Evolutionary conservation across 2,329 filamentous ascomycete species (phyloP), one percentile per base, ranked within the genome.

Genomic region (Sclerotinia subarctica): DNA sequence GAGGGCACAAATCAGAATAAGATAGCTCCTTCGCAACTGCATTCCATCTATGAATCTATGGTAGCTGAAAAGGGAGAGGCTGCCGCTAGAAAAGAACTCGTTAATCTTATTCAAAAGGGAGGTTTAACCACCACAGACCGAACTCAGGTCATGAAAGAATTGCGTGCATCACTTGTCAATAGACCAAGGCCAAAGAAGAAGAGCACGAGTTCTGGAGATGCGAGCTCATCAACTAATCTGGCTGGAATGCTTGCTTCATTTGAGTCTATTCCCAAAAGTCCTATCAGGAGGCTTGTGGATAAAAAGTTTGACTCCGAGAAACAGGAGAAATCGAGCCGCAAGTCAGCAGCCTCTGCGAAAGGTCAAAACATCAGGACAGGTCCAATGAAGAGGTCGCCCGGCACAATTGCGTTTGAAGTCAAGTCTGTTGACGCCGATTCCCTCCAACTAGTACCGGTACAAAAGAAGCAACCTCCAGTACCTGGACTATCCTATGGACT

Each of bases 401-500:
- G 60, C 38, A 62, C 58, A 38, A 38, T 29, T 47, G 67, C 44
- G 29, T 70, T 72, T 49, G 72, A 75, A 42, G 74, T 77, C 46
- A 66, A 77, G 47, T 73, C 72, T 24, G 68, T 78, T 4, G 69
- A 72, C 46, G 67, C 76, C 13, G 66, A 69, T 44, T 69, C 71
- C 29, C 71, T 78, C 15, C 24, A 73, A 11, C 70, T 78, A 38
- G 66, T 71, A 19, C 73, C 77, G 13, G 46, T 78, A 42, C 71
- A 76, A 26, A 71, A 69, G 47, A 66, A 68, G 21, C 71, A 74
- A 51, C 73, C 75, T 57, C 69, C 74, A 44, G 76, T 78, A 13
- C 76, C 77, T 57, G 68, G 65, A 19, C 65, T 78, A 35, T 73
- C 75, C 15, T 77, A 77, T 68, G 76, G 76, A 13, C 68, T 78